Base-by-base conservation (phyloP, 306 rosid species). In the Hippophae rhamnoides region DNA sequence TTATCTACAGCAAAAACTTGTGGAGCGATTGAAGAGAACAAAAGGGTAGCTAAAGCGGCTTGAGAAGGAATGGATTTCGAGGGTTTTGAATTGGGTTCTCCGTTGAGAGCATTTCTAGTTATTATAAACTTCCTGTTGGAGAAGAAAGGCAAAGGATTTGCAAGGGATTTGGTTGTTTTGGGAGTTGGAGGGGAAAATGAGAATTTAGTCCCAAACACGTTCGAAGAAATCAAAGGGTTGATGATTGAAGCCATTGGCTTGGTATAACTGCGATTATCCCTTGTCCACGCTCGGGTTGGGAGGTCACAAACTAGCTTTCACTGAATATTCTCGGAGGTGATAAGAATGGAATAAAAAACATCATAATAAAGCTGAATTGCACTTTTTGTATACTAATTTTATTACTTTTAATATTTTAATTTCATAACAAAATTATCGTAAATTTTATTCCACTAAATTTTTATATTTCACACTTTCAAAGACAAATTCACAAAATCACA, bases 131-230 rank as follows among this genome's bases (percentile, higher is more conserved):
- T 82, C 10, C 72, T 65, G 56, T 52, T 78, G 58, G 79, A 56
- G 65, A 73, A 12, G 26, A 73, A 55, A 11, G 84, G 73, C 9
- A 67, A 52, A 8, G 72, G 69, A 58, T 47, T 6, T 23, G 55
- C 25, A 10, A 54, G 47, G 1, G 80, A 58, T 75, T 73, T 82
- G 43, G 79, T 80, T 59, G 89, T 83, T 71, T 90, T 85, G 0
- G 95, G 96, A 8, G 86, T 90, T 2, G 95, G 95, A n/a, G 86
- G 90, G 0, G 76, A 85, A 11, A 79, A 60, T 8, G 76, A 13
- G 41, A 77, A 47, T 43, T 69, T 74, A 27, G 77, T 65, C 25
- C 89, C 90, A 3, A 77, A 52, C 54, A 87, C 79, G 44, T 76
- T 67, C 7, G 97, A 82, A 65, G 87, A 83, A 52, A 85, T 81